Conservation (phyloP, 257 asterid species). For the Plectranthus barbatus region DNA sequence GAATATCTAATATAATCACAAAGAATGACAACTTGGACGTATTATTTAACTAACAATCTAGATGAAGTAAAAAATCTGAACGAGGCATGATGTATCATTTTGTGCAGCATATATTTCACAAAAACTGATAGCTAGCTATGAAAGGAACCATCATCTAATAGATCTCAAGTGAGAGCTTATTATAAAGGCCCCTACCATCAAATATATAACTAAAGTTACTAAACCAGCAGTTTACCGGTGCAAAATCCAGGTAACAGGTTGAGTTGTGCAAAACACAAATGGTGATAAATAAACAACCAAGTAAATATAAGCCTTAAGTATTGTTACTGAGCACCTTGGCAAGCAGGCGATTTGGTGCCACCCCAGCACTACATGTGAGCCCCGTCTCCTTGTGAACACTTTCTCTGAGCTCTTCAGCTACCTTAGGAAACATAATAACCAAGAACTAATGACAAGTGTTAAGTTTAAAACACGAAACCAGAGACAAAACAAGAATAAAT, state of each 20-base stretch:
- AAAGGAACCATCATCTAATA: background rate
- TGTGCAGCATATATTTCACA: background rate
- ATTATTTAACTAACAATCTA: too few species aligned
- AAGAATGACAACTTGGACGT: too few species aligned
- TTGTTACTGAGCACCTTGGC: conserved; percentile 66
- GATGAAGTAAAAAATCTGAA: too few species aligned
- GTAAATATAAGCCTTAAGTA: background rate
- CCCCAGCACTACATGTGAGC: conserved; percentile 96
- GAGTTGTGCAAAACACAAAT: background rate
- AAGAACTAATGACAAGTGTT: background rate
- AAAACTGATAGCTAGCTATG: background rate
- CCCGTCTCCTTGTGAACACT: conserved; percentile 71
- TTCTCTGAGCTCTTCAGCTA: conserved; percentile 82
- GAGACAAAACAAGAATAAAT: background rate
- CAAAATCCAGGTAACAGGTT: background rate
- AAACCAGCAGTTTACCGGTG: background rate
- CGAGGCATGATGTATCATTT: background rate
- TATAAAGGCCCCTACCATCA: background rate
- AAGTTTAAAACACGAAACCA: conserved; percentile 12
- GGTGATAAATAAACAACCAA: background rate
- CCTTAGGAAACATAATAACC: conserved; percentile 33
- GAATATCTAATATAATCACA: too few species aligned
- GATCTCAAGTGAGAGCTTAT: background rate
- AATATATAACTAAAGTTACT: background rate
- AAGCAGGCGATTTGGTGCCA: conserved; percentile 84